Evolutionary conservation across 1,139 yeast genomes (phyloP), one percentile per base, ranked within the genome.

Genomic region (Kodamaea sp.): DNA sequence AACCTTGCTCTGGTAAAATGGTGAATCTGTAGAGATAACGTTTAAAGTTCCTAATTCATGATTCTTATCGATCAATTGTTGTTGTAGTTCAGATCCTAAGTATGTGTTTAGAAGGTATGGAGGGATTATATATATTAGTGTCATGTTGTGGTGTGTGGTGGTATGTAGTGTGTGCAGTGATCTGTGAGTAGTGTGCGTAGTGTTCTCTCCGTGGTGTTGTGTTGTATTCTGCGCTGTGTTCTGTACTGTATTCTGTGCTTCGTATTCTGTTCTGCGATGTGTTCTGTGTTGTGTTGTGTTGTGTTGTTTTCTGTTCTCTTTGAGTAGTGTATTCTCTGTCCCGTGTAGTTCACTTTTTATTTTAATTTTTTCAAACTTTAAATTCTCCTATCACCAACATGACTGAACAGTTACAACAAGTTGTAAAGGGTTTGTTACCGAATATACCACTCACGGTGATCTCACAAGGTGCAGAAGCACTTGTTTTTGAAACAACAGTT

Each of bases 401-500:
- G 44, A 38, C 44, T 3, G 44, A 41, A 2, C 37, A 35, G 6
- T 32, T 41, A 23, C 42, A 38, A 29, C 31, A 36, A 23, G 35
- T 36, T 11, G 44, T 38, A 30, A 33, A 38, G 43, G 39, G 49
- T 6, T 61, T 70, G 40, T 51, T 82, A 37, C 69, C 75, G 2
- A 64, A 73, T 37, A 63, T 81, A 27, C 76, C 79, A 3, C 51
- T 82, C 8, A 54, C 60, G 2, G 69, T 81, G 31, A 67, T 87
- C 2, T 85, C 96, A 0, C 97, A 90, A 57, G 97, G 97, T n/a
- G 97, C 97, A 1, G 97, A 90, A 56, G 96, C 97, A 0, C 70
- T 87, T 20, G 92, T 89, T 2, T 87, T 84, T 58, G 62, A 69
- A 26, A 76, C 94, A 0, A 42, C 58, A 0, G 58, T 60, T 2